These are phyloP conservation scores for Punctularia strigosozonata DNA, from an alignment of 768 basidiomycete genomes.

Conservation along the genomic window DNA sequence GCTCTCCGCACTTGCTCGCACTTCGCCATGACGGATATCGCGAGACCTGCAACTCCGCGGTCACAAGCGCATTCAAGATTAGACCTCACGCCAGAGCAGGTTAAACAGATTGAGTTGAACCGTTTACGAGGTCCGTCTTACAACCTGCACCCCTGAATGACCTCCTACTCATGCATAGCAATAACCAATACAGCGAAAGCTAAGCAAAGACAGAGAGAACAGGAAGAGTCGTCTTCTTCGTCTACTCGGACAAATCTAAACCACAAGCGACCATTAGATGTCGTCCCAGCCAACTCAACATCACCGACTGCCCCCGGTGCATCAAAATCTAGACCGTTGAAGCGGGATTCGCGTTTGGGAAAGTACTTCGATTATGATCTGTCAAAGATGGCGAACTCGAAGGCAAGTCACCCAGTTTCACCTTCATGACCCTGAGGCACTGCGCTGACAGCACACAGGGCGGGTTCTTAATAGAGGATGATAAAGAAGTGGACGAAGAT, in stretches of 20 bases:
- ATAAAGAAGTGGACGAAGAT: slow-evolving; percentile 70
- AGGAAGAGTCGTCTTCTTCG: slow-evolving; percentile 35
- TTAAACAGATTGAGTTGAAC: slow-evolving; percentile 66
- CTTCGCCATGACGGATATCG: too few species aligned
- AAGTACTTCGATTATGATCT: slow-evolving; percentile 97
- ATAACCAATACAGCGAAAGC: slow-evolving; percentile 52
- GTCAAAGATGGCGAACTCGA: slow-evolving; percentile 92
- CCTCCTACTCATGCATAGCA: neutral
- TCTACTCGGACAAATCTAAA: slow-evolving; percentile 45
- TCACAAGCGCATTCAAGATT: slow-evolving; percentile 5
- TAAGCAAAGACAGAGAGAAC: slow-evolving; percentile 55
- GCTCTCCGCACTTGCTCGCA: too few species aligned
- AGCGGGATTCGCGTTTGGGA: slow-evolving; percentile 70
- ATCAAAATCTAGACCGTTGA: slow-evolving; percentile 35
- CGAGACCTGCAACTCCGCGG: slow-evolving; percentile 6
- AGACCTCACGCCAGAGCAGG: slow-evolving; percentile 50
- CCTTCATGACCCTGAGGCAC: too few species aligned
- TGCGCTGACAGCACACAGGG: too few species aligned
- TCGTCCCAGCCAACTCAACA: slow-evolving; percentile 41
- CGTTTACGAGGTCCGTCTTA: slow-evolving; percentile 50
- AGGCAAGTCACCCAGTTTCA: too few species aligned
- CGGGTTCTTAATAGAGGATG: slow-evolving; percentile 88
- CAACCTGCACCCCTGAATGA: neutral
- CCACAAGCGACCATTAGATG: slow-evolving; percentile 61
- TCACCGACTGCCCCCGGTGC: slow-evolving; percentile 41